Conservation (phyloP, 257 asterid genomes). For the Solanum neorickii region DNA sequence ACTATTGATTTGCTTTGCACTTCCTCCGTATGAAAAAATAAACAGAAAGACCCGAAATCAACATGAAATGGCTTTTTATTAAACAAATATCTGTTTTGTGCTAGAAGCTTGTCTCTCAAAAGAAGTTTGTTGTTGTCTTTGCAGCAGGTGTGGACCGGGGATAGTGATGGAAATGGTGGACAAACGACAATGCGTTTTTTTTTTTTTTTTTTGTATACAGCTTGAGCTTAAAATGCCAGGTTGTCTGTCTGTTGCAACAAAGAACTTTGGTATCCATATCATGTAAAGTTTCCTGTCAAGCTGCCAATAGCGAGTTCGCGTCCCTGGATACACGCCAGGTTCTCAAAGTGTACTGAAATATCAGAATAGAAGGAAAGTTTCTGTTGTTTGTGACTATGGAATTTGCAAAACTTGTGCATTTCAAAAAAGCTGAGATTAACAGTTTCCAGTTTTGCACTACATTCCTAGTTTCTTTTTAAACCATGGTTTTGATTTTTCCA, state of each 20-base stretch:
- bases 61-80: not conserved
- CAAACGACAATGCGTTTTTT: not conserved
- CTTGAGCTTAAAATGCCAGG: not conserved
- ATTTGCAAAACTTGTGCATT: not conserved
- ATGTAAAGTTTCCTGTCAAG: not conserved
- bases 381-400: not conserved
- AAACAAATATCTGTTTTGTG: not conserved
- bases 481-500: not conserved
- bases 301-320: not conserved
- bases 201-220: not conserved
- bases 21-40: not conserved
- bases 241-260: not conserved
- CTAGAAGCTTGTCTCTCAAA: not conserved
- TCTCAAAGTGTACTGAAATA: not conserved
- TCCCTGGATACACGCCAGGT: not conserved
- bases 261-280: not conserved
- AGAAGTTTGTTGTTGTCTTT: not conserved
- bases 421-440: not conserved
- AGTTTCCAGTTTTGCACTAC: not conserved
- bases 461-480: not conserved
- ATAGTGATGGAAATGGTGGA: not conserved
- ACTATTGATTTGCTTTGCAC: not conserved
- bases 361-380: not conserved
- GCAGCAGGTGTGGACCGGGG: not conserved
- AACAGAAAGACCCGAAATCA: not conserved